Base-by-base conservation (phyloP, 2,329 filamentous ascomycete genomes). In the Botrytis fragariae region DNA sequence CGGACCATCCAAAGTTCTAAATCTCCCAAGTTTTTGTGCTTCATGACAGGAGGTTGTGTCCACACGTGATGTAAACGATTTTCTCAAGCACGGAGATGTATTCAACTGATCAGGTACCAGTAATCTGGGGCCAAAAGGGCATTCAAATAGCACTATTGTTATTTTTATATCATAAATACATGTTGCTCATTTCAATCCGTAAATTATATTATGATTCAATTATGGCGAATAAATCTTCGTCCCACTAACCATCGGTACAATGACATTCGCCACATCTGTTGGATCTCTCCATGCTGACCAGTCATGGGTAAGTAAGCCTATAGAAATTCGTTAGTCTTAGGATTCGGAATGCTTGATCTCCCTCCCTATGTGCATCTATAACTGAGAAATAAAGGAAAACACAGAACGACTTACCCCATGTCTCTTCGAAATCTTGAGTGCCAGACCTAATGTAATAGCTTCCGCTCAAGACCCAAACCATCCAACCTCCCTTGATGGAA, bases 391-490 rank as follows among this genome's bases (percentile, higher is more conserved):
- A 12, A 64, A 44, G 18, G 7, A n/a, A 51, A 51, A 18, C 16
- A 2, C n/a, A 39, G 6, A 42, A 63, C 35, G 87, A 79, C 72
- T 88, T 78, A 2, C 88, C 88, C 87, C 88, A 91, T 0, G 82
- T 80, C 81, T 90, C 88, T 42, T 90, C 88, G 68, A 80, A 85
- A 77, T 90, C 87, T 78, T 88, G 86, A 0, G 72, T 82, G 0
- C 87, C 88, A 9, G 81, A 78, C 1, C 88, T 82, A 72, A 87
- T 84, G 76, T 90, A 90, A 77, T 90, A 90, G 77, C 86, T 88
- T 1, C 87, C 88, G 0, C 84, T 83, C 22, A 91, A 72, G 48
- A 88, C 89, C 86, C 88, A 90, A 81, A 87, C 88, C 83, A 87
- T 84, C 88, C 88, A 88, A 20, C 88, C 85, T 0, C 85, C 84